phyloP scores from a whole-genome alignment of 768 basidiomycete genomes.

The Fibroporia radiculosa region DNA sequence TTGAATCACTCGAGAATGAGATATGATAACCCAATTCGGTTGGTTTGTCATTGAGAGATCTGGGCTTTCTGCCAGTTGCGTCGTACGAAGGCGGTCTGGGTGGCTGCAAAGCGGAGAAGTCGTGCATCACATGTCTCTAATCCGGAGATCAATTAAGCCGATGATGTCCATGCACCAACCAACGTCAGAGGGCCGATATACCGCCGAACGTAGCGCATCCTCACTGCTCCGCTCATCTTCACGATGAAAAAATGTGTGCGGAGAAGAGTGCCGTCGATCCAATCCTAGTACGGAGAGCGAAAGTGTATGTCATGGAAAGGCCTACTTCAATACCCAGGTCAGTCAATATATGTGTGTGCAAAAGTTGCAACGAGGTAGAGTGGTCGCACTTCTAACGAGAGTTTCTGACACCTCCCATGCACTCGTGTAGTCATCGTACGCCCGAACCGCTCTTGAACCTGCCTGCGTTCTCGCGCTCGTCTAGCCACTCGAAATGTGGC shows the following conservation, averaged over 20 bases:
- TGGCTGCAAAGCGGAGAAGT: slow-evolving; percentile 66
- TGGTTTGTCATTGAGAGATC: no score
- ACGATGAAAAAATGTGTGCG: slow-evolving; percentile 36
- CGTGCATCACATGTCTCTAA: slow-evolving; percentile 47
- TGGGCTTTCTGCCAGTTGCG: no score
- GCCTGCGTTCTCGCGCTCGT: slow-evolving; percentile 38
- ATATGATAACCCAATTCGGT: no score
- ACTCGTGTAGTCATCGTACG: slow-evolving; percentile 69
- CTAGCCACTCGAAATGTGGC: slow-evolving; percentile 68
- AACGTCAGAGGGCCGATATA: neutral
- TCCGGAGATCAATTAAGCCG: slow-evolving; percentile 53
- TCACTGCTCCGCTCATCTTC: slow-evolving; percentile 34
- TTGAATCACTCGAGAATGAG: no score
- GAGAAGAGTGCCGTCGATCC: slow-evolving; percentile 43
- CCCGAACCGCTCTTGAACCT: slow-evolving; percentile 62
- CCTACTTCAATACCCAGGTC: slow-evolving; percentile 31
- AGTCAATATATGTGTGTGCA: neutral
- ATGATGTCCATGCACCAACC: slow-evolving; percentile 36
- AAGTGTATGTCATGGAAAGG: slow-evolving; percentile 51
- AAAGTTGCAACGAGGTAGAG: neutral
- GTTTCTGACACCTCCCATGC: slow-evolving; percentile 50
- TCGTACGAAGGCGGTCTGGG: no score
- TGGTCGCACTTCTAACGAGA: slow-evolving; percentile 17
- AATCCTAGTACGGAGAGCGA: slow-evolving; percentile 48
- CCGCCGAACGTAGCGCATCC: neutral